These are phyloP conservation scores for Handroanthus guayacan DNA, from an alignment of 257 asterid genomes.

Conservation along the genomic window DNA sequence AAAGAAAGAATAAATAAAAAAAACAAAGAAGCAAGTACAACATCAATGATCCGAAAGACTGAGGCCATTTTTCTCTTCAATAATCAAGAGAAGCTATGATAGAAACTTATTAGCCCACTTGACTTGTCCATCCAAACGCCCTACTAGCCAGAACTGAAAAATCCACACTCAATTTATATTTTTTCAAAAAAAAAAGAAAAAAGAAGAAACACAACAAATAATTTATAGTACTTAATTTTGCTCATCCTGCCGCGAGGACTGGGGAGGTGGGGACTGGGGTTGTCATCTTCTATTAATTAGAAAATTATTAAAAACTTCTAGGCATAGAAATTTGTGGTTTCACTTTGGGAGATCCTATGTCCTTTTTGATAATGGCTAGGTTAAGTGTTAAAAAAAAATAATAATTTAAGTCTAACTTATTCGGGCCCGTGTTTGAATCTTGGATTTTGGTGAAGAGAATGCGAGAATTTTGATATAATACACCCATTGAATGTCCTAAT, in stretches of 20 bases:
- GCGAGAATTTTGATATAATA: no score
- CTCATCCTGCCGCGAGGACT: neutral
- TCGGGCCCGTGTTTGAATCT: no score
- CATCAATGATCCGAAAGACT: slow-evolving; percentile 1
- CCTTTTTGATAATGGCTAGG: no score
- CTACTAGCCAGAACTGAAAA: slow-evolving; percentile 32
- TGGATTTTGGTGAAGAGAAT: no score
- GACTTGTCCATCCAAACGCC: slow-evolving; percentile 39
- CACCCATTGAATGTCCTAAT: no score
- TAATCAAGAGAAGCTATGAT: neutral
- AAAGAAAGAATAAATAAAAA: neutral
- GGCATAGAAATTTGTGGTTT: neutral
- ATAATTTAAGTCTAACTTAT: no score
- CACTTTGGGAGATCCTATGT: no score
- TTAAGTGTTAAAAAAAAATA: no score
- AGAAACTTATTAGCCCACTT: neutral
- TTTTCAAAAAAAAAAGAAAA: slow-evolving; percentile 11
- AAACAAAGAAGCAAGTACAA: neutral
- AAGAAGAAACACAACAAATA: neutral
- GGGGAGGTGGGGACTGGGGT: slow-evolving; percentile 16
- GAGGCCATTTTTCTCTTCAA: slow-evolving; percentile 4
- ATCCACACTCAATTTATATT: neutral
- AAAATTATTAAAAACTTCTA: neutral
- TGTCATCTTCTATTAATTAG: neutral
- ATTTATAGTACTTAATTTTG: no score